These are phyloP conservation scores for Eustoma russellianum DNA, from an alignment of 257 asterid species.

Conservation along the genomic window DNA sequence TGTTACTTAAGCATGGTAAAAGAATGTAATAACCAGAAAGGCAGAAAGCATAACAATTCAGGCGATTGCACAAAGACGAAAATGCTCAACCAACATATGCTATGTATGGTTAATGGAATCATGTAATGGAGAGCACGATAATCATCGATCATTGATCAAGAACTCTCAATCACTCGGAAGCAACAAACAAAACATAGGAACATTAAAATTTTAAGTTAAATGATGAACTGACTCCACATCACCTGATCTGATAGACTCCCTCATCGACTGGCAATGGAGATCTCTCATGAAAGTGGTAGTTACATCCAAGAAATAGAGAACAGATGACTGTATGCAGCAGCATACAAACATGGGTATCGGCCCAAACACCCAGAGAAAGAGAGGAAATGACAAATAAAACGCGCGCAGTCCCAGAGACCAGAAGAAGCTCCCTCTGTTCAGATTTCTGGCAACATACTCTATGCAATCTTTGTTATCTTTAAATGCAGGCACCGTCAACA, in stretches of 20 bases:
- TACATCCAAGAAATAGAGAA: conserved; percentile 70
- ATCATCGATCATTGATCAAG: no score
- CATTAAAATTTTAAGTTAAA: no score
- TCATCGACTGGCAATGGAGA: conserved; percentile 32
- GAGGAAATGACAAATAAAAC: conserved; percentile 76
- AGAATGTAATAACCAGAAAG: no score
- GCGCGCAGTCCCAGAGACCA: conserved; percentile 82
- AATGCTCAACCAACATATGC: no score
- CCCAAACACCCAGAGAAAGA: conserved; percentile 73
- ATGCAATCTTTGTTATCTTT: conserved; percentile 40
- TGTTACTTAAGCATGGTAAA: no score
- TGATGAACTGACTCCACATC: conserved; percentile 26
- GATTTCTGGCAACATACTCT: conserved; percentile 50
- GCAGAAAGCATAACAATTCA: no score
- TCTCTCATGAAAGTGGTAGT: conserved; percentile 50
- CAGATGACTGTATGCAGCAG: conserved; percentile 37
- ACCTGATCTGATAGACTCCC: conserved; percentile 15
- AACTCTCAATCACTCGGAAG: no score
- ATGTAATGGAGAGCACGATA: no score
- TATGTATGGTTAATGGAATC: no score
- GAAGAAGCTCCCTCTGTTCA: conserved; percentile 64
- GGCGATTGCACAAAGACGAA: no score
- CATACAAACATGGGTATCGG: conserved; percentile 68
- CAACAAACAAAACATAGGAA: no score
- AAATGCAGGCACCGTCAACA: conserved; percentile 49